Conservation (phyloP, 192 early-diverging fungal species). For the Rhizophagus sp. region DNA sequence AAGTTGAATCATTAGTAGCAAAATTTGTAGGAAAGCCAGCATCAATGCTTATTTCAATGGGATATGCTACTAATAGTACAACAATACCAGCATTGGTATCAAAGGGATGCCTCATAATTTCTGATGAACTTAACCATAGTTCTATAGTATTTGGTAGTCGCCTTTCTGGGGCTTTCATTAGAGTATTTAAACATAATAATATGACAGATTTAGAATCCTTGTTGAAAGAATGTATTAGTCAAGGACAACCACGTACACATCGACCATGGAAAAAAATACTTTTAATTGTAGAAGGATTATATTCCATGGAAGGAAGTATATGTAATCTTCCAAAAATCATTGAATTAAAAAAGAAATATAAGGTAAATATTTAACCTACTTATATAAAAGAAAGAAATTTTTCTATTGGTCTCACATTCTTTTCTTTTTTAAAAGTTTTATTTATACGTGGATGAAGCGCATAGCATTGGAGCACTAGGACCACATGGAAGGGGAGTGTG, state of each 20-base stretch:
- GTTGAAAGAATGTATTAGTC: constrained; percentile 84
- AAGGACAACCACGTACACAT: constrained; percentile 97
- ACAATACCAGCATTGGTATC: constrained; percentile 86
- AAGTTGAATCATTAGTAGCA: constrained; percentile 85
- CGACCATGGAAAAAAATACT: constrained; percentile 99
- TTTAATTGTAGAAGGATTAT: constrained; percentile 93
- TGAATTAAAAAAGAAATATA: constrained; percentile 87
- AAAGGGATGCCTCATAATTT: constrained; percentile 88
- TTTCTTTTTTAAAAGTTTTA: constrained; percentile 62
- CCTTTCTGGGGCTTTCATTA: constrained; percentile 85
- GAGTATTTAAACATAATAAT: constrained; percentile 95
- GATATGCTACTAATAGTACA: constrained; percentile 96
- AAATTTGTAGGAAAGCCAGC: constrained; percentile 87
- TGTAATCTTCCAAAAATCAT: constrained; percentile 86
- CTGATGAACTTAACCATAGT: constrained; percentile 95
- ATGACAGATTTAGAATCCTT: constrained; percentile 74
- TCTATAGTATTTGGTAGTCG: constrained; percentile 94
- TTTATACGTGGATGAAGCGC: constrained; percentile 96
- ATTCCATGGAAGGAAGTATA: constrained; percentile 97
- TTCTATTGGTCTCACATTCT: background rate
- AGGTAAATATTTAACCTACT: constrained; percentile 43
- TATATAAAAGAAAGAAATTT: background rate
- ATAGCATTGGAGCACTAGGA: constrained; percentile 94
- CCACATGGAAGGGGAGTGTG: constrained; percentile 93
- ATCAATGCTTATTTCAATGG: constrained; percentile 91